Conservation (phyloP, 1,284 basidiomycete genomes). For the Trichosporon sp. region DNA sequence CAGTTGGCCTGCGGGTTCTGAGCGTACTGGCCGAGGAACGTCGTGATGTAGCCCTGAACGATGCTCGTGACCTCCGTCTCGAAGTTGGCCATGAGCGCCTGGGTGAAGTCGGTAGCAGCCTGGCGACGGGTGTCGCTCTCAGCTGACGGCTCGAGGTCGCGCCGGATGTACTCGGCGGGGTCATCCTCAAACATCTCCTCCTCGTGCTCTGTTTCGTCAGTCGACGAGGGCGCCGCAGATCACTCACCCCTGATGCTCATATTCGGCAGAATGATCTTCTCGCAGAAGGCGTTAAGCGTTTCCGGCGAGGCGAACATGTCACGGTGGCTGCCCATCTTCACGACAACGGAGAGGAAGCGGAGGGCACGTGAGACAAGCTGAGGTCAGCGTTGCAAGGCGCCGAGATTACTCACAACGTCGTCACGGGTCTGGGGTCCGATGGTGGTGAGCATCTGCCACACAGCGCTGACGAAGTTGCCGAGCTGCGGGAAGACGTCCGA, state of each 20-base stretch:
- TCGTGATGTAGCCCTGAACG: conserved; percentile 73
- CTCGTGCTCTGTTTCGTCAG: conserved; percentile 62
- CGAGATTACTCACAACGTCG: conserved; percentile 61
- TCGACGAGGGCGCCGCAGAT: background rate
- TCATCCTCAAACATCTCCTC: conserved; percentile 97
- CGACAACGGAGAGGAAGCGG: conserved; percentile 86
- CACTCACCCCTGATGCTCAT: conserved; percentile 66
- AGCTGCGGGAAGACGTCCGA: conserved; percentile 80
- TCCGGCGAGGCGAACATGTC: conserved; percentile 59
- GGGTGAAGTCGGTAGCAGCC: conserved; percentile 86
- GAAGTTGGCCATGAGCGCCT: conserved; percentile 75
- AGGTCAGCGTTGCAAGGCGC: background rate
- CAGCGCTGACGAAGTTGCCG: conserved; percentile 77
- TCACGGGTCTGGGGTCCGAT: conserved; percentile 63
- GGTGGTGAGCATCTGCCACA: conserved; percentile 81
- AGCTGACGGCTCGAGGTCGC: conserved; percentile 62
- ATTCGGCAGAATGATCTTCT: conserved; percentile 90
- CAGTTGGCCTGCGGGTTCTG: conserved; percentile 67
- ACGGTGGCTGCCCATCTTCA: conserved; percentile 76
- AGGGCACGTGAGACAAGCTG: conserved; percentile 90
- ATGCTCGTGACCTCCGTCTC: conserved; percentile 80
- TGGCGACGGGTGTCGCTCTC: conserved; percentile 74
- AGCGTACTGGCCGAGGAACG: conserved; percentile 62
- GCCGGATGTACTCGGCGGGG: conserved; percentile 88
- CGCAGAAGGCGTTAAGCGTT: conserved; percentile 76